Evolutionary conservation across 2,329 filamentous ascomycete genomes (phyloP).

Genomic region (Stenocarpella maydis): DNA sequence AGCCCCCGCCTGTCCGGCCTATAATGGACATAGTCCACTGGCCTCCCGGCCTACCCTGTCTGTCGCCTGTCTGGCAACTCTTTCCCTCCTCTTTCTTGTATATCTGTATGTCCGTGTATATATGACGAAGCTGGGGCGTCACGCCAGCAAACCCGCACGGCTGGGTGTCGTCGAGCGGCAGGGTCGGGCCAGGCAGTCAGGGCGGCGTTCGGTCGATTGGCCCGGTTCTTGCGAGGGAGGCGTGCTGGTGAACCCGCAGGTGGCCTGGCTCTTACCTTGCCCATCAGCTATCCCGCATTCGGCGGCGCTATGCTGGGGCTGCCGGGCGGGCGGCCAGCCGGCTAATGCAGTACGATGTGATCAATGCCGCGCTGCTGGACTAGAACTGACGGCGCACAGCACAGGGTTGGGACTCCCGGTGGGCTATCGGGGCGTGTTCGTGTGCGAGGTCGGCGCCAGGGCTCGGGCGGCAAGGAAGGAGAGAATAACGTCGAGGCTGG

Average conservation of each 20-base stretch:
- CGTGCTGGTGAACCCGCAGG: constrained; percentile 3
- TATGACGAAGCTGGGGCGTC: background rate
- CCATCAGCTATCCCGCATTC: background rate
- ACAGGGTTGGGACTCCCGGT: too few species aligned
- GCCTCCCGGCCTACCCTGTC: too few species aligned
- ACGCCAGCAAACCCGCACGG: background rate
- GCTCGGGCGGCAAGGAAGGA: background rate
- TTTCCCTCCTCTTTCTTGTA: background rate
- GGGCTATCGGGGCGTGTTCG: too few species aligned
- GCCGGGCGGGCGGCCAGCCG: background rate
- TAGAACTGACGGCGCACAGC: background rate
- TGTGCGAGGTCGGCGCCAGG: too few species aligned
- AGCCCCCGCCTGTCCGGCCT: too few species aligned
- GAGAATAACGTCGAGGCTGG: background rate
- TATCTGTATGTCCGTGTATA: background rate
- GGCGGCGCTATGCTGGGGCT: background rate
- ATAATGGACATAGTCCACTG: too few species aligned
- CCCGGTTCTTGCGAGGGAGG: background rate
- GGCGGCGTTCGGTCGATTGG: constrained; percentile 2
- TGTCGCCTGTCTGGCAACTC: too few species aligned
- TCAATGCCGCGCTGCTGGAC: too few species aligned
- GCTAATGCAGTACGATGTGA: constrained; percentile 8
- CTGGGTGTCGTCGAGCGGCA: too few species aligned
- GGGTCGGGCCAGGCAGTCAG: background rate
- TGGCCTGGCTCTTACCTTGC: too few species aligned